These are phyloP conservation scores for Cladobotryum protrusum DNA, from an alignment of 2,329 filamentous ascomycete genomes.

Conservation along the genomic window DNA sequence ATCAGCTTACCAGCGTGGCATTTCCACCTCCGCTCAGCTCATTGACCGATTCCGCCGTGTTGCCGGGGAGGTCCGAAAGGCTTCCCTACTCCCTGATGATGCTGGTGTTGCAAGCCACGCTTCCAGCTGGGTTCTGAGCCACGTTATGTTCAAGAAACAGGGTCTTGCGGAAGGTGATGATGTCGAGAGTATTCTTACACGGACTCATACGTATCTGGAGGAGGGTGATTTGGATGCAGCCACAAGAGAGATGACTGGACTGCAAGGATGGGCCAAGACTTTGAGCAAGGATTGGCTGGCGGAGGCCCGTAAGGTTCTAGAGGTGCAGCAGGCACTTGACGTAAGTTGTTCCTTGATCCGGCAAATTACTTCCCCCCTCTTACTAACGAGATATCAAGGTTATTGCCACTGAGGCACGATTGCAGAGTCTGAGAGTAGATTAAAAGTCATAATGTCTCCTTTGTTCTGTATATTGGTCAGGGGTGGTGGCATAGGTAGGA, in stretches of 20 bases:
- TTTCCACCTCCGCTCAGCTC: constrained; percentile 76
- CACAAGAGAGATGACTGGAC: constrained; percentile 87
- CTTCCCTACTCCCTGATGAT: constrained; percentile 82
- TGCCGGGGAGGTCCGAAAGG: constrained; percentile 87
- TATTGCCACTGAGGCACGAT: constrained; percentile 80
- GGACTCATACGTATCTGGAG: constrained; percentile 85
- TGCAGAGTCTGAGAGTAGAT: constrained; percentile 82
- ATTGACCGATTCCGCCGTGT: constrained; percentile 96
- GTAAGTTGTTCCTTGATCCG: constrained; percentile 48
- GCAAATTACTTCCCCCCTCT: no score
- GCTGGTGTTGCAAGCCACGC: constrained; percentile 93
- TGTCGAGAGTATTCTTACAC: constrained; percentile 85
- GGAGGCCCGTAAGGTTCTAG: constrained; percentile 85
- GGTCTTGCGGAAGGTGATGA: constrained; percentile 77
- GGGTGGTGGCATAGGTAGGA: constrained; percentile 22
- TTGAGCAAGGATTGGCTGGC: constrained; percentile 89
- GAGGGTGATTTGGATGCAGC: constrained; percentile 89
- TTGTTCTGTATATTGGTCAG: constrained; percentile 32
- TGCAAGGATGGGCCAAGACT: constrained; percentile 92
- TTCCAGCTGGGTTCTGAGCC: constrained; percentile 82
- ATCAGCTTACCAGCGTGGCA: constrained; percentile 82
- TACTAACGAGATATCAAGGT: constrained; percentile 45
- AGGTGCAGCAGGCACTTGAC: constrained; percentile 93
- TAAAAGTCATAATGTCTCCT: constrained; percentile 34
- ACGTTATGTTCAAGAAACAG: constrained; percentile 93